These are phyloP conservation scores for Candida cerambycidarum DNA, from an alignment of 805 yeast species.

Conservation along the genomic window DNA sequence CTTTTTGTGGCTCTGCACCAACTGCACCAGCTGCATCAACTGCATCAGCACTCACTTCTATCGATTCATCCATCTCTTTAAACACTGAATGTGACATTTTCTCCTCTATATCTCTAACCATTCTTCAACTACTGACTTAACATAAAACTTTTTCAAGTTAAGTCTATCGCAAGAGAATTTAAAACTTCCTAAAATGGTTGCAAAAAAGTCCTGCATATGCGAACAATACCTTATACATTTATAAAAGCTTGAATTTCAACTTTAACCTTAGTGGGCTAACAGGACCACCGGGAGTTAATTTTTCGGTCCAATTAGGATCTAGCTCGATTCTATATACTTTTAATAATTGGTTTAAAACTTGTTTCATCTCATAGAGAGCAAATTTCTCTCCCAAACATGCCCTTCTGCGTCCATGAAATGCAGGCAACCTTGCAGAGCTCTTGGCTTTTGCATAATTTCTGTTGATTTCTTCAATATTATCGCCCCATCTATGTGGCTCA, in stretches of 20 bases:
- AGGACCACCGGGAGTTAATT: conserved; percentile 59
- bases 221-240: too few relatives aligned
- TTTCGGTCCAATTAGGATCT: conserved; percentile 47
- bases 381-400: conserved; percentile 63
- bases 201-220: conserved; percentile 4
- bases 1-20: too few relatives aligned
- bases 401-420: conserved; percentile 60
- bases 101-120: too few relatives aligned
- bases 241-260: conserved; percentile 4
- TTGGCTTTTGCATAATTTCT: conserved; percentile 44
- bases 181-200: conserved; percentile 3
- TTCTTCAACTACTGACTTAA: too few relatives aligned
- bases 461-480: conserved; percentile 32
- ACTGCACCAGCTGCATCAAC: too few relatives aligned
- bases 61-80: too few relatives aligned
- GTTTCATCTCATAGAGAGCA: conserved; percentile 48
- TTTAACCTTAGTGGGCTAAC: conserved; percentile 46
- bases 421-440: conserved; percentile 44
- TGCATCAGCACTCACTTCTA: too few relatives aligned
- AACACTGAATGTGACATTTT: too few relatives aligned
- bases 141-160: too few relatives aligned
- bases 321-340: conserved; percentile 33
- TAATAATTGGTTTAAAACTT: conserved; percentile 38
- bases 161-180: not conserved
- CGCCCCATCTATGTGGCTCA: conserved; percentile 55